A percentile compares a stretch with the other conserved stretches of the same genome.
Conservation (phyloP, 305 asterid genomes). For the Fraxinus baroniana region DNA sequence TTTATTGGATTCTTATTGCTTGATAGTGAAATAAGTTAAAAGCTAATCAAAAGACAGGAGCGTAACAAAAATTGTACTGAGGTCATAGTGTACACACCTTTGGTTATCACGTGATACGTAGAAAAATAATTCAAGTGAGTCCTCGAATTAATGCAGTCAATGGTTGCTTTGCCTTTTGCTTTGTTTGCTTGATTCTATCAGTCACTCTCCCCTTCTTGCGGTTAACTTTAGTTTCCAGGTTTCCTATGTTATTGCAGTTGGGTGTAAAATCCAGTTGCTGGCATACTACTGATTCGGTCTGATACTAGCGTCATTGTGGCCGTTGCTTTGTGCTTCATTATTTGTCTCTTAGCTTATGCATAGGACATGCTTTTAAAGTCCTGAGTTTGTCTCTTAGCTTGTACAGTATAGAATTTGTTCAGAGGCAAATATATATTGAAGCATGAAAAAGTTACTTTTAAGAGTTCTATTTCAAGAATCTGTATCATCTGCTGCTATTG, state of each 20-base stretch:
- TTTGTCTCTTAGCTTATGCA: background rate
- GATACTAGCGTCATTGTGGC: background rate
- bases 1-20: background rate
- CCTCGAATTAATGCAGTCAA: background rate
- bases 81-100: background rate
- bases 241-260: background rate
- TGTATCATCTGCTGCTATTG: background rate
- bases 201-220: background rate
- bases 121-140: background rate
- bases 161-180: background rate
- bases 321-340: background rate
- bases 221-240: background rate
- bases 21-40: background rate
- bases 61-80: background rate
- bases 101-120: background rate
- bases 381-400: background rate
- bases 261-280: background rate
- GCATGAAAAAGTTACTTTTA: background rate
- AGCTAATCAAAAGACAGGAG: background rate
- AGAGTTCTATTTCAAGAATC: background rate
- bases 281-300: background rate
- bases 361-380: background rate
- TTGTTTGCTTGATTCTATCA: background rate
- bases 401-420: background rate
- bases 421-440: background rate